Percentiles rank a stretch among this genome's conserved stretches.
These are phyloP conservation scores for Thermoascus crustaceus DNA, from an alignment of 2,329 filamentous ascomycete genomes.

Conservation along the genomic window DNA sequence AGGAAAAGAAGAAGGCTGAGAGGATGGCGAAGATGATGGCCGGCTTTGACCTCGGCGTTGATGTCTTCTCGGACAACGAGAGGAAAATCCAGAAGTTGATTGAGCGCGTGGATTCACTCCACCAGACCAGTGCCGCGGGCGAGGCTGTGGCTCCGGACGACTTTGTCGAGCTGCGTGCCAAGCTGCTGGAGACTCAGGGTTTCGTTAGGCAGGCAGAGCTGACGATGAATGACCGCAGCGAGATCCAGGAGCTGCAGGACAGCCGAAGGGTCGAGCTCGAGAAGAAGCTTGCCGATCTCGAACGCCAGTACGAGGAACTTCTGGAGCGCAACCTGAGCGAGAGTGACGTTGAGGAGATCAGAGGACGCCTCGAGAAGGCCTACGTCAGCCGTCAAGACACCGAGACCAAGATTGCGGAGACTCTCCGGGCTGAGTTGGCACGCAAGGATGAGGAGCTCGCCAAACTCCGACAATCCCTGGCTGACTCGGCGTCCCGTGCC, in stretches of 20 bases:
- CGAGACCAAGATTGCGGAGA: constrained; percentile 64
- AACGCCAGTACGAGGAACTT: constrained; percentile 76
- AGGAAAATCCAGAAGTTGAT: constrained; percentile 75
- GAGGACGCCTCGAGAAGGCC: constrained; percentile 66
- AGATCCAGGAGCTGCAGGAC: constrained; percentile 57
- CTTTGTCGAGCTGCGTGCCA: constrained; percentile 65
- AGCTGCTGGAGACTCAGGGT: constrained; percentile 80
- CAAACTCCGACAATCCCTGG: constrained; percentile 70
- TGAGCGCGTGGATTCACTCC: constrained; percentile 68
- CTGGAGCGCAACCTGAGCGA: constrained; percentile 71
- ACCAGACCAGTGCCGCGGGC: constrained; percentile 67
- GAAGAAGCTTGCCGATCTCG: constrained; percentile 61
- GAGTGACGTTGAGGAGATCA: constrained; percentile 75
- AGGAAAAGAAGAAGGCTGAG: constrained; percentile 97
- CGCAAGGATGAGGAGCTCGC: constrained; percentile 75
- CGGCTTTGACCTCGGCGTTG: constrained; percentile 85
- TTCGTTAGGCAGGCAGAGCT: constrained; percentile 89
- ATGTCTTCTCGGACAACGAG: constrained; percentile 91
- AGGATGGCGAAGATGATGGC: constrained; percentile 99
- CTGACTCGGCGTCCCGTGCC: constrained; percentile 53
- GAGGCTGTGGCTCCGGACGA: constrained; percentile 76
- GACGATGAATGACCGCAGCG: constrained; percentile 64
- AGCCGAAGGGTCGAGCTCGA: constrained; percentile 65
- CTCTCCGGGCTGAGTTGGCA: constrained; percentile 65
- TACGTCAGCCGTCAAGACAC: constrained; percentile 68